These are phyloP conservation scores for Puya raimondii DNA, from an alignment of 176 grass and related monocot species.

Conservation along the genomic window DNA sequence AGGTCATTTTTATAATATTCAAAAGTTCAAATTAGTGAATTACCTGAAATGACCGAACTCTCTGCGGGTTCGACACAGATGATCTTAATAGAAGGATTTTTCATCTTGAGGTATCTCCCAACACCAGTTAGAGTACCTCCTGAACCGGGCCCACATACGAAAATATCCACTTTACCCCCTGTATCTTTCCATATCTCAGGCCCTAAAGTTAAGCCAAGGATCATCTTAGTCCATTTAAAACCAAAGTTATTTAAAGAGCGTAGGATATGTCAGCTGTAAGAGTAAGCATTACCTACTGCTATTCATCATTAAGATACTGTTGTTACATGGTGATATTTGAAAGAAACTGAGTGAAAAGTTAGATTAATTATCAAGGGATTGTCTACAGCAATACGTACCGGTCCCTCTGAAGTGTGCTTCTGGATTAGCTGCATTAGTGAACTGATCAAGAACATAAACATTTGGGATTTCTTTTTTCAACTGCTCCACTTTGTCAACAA, in stretches of 20 bases:
- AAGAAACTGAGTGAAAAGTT: too few species aligned
- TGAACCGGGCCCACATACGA: conserved; percentile 62
- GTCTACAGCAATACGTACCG: conserved; percentile 25
- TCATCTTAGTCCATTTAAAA: too few species aligned
- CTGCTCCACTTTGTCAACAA: conserved; percentile 37
- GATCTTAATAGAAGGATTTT: conserved; percentile 53
- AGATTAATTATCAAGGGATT: background rate
- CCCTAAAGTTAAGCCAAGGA: conserved; percentile 23
- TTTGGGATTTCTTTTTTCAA: conserved; percentile 48
- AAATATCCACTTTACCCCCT: conserved; percentile 78
- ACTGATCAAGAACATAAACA: conserved; percentile 53
- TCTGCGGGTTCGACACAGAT: conserved; percentile 79
- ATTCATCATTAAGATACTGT: too few species aligned
- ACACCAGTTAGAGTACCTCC: conserved; percentile 70
- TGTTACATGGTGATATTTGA: too few species aligned
- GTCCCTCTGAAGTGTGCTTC: conserved; percentile 68
- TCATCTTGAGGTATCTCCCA: conserved; percentile 76
- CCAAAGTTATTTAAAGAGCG: too few species aligned
- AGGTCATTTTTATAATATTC: too few species aligned
- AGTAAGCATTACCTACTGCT: too few species aligned
- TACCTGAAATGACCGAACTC: conserved; percentile 78
- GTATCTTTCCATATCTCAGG: conserved; percentile 95
- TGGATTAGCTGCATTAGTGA: conserved; percentile 47
- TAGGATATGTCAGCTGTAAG: too few species aligned
- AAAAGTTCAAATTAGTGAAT: background rate